phyloP scores from a whole-genome alignment of 2,329 filamentous ascomycete species.

The Epichloe gansuensis region DNA sequence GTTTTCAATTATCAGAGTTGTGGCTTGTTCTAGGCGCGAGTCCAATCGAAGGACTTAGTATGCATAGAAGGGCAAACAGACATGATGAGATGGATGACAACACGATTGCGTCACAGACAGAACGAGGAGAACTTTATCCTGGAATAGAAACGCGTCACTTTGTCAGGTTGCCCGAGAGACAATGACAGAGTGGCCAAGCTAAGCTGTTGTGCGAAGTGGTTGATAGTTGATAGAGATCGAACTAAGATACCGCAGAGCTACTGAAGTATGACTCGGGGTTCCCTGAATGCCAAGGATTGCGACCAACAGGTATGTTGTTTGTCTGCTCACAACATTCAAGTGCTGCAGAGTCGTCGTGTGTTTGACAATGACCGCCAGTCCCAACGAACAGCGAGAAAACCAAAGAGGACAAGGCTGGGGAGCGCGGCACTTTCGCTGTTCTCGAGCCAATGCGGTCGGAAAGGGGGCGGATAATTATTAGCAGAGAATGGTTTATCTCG shows the following conservation, averaged over 20 bases:
- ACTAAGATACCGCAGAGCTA: background rate
- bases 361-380: no score
- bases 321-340: background rate
- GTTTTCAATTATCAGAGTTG: background rate
- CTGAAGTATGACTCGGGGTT: background rate
- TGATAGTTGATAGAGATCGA: background rate
- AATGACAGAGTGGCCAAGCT: no score
- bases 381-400: no score
- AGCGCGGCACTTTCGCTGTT: background rate
- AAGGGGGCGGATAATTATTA: background rate
- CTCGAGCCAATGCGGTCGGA: background rate
- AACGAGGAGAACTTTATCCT: background rate
- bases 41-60: slow-evolving; percentile 14
- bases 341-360: background rate
- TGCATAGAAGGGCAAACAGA: slow-evolving; percentile 8
- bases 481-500: background rate
- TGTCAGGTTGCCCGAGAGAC: background rate
- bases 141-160: background rate
- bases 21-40: slow-evolving; percentile 9
- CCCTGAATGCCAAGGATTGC: background rate
- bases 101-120: background rate
- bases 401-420: background rate
- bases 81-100: slow-evolving; percentile 9
- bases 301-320: background rate
- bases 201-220: background rate